Evolutionary conservation across 2,329 filamentous ascomycete species (phyloP), one percentile per base, ranked within the genome.

Genomic region (Penicillium sp.): DNA sequence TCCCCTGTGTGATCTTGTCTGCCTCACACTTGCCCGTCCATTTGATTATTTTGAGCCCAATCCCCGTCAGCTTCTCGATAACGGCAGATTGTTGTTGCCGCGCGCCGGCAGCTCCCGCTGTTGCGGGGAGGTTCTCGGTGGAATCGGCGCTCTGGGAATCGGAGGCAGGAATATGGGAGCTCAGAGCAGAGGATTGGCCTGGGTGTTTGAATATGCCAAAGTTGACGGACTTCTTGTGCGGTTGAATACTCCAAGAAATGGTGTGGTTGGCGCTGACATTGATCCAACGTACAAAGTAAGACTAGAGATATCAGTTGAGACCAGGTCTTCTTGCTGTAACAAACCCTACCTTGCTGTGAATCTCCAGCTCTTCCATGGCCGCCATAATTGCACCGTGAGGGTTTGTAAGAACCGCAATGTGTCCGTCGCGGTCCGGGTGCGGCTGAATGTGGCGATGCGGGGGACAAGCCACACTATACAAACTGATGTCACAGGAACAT

Each of bases 131-230:
- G 62, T 73, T 72, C 56, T 77, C 69, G 46, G 63, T 69, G 9
- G 70, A 70, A 38, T 71, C 67, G 53, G 75, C 73, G 50, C 72
- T 75, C 14, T 70, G 69, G 16, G 76, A 72, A 38, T 76, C 76
- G 56, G 77, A 72, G 22, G 75, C 66, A 12, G 77, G 73, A 11
- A 79, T 61, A 49, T 72, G 70, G 57, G 70, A 79, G 57, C 72
- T 75, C 36, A 77, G 75, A 59, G 84, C 80, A 62, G 80, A 80
- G 57, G 80, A 73, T 62, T 84, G 87, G 63, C 92, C 91, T 2
- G 94, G 93, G 73, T 97, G 94, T 73, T 97, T 97, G 76, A 99
- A 95, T 69, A 99, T 89, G 70, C 92, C 94, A 73, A 99, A 96
- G 77, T 97, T 97, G 75, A 99, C 88, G 56, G 93, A 97, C 78